Evolutionary conservation across 345 rosid genomes (phyloP).

Genomic region (Anacardium occidentale): DNA sequence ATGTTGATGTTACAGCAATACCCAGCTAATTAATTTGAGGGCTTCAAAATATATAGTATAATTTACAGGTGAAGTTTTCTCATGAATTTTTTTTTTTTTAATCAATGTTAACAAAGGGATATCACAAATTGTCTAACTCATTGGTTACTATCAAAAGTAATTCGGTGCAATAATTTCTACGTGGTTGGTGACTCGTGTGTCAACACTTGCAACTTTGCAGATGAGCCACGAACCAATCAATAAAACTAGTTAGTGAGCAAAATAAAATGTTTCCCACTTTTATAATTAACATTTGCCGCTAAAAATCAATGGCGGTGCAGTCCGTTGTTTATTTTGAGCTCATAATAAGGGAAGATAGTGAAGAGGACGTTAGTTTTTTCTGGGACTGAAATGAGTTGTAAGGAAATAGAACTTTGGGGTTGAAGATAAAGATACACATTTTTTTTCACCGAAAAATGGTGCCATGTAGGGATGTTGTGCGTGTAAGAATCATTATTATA

Average conservation of each 20-base stretch:
- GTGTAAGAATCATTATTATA: conserved; percentile 18
- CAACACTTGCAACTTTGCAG: not conserved
- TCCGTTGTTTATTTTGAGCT: not conserved
- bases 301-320: conserved; percentile 16
- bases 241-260: not conserved
- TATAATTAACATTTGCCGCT: conserved; percentile 1
- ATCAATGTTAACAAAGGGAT: not conserved
- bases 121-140: not conserved
- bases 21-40: not conserved
- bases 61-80: not conserved
- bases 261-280: conserved; percentile 16
- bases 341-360: conserved; percentile 12
- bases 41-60: not conserved
- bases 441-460: conserved; percentile 16
- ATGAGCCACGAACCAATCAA: not conserved
- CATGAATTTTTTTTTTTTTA: no score
- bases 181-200: not conserved
- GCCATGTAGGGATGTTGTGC: conserved; percentile 14
- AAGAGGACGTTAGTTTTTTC: conserved; percentile 24
- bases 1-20: not conserved
- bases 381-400: conserved; percentile 45
- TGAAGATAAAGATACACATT: conserved; percentile 32
- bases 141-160: no score
- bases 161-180: not conserved
- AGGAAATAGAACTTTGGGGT: conserved; percentile 18